Evolutionary conservation across 2,329 filamentous ascomycete genomes (phyloP), one percentile per base, ranked within the genome.

Genomic region (Cladorrhinum sp.): DNA sequence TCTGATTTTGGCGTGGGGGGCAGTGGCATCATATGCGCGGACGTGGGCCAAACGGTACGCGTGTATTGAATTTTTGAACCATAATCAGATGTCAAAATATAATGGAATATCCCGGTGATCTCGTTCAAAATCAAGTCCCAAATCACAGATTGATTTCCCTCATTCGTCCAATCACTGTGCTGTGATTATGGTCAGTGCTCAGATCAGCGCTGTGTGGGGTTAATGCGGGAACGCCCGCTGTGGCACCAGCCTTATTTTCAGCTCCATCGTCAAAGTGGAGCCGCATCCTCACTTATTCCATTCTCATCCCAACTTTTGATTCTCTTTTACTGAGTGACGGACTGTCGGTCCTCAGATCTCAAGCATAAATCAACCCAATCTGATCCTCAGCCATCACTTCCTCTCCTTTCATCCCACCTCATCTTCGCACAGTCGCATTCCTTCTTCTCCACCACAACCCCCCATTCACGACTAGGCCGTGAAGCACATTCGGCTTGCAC

Each of bases 221-320:
- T 30, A 21, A 33, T 20, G 51, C 51, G 52, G 52, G 52, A 55
- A 55, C 28, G 23, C 24, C 52, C 52, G 52, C 52, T 16, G 52
- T 39, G 52, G 28, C 18, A 36, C 30, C 30, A 14, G n/a, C 28
- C 52, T 55, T 36, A 55, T 21, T 23, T 42, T 55, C 52, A 55
- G 52, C 52, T 39, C 10, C 52, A 55, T 16, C 52, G 30, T 23
- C 2, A 39, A 39, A 8, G 36, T 24, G 30, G 23, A 23, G 52
- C 33, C 14, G 2, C 3, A 9, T 16, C 4, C 33, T 36, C 33
- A 36, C 33, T 16, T 36, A 36, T 16, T 10, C 26, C 26, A 28
- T 36, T 36, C n/a, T n/a, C 20, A 26, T 51, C 49, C 10, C 20
- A 16, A 30, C 50, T 53, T 53, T 36, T 36, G 33, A 36, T 36